phyloP scores from a whole-genome alignment of 306 rosid species.

The Casuarina equisetifolia region DNA sequence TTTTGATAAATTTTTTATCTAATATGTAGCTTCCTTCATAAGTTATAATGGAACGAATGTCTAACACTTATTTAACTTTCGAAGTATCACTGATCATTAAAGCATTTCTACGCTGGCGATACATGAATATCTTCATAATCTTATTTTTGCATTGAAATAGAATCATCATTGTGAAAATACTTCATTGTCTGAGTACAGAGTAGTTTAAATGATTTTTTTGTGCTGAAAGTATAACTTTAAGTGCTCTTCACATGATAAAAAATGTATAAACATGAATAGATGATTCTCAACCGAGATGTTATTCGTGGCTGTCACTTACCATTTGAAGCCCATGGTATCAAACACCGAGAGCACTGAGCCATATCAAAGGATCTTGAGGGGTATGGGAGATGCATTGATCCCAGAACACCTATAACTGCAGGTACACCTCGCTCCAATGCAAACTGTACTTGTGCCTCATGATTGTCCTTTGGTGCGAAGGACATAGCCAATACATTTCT shows the following conservation, averaged over 20 bases:
- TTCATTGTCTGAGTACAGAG: too few relatives aligned
- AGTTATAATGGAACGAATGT: too few relatives aligned
- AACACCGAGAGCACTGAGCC: conserved; percentile 98
- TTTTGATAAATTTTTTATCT: too few relatives aligned
- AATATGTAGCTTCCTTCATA: too few relatives aligned
- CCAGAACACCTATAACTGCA: conserved; percentile 91
- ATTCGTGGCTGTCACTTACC: conserved; percentile 51
- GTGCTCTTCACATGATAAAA: conserved; percentile 13
- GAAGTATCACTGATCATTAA: too few relatives aligned
- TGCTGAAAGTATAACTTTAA: neutral
- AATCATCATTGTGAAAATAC: too few relatives aligned
- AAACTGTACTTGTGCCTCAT: conserved; percentile 98
- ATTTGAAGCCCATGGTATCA: conserved; percentile 86
- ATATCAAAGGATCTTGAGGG: conserved; percentile 95
- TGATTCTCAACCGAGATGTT: conserved; percentile 19
- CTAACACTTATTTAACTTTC: too few relatives aligned
- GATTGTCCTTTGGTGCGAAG: conserved; percentile 96
- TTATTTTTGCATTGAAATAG: too few relatives aligned
- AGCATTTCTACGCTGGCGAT: too few relatives aligned
- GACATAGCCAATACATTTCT: conserved; percentile 91
- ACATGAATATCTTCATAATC: too few relatives aligned
- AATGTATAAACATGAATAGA: conserved; percentile 20
- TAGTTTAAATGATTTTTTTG: conserved; percentile 1
- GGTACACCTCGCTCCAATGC: conserved; percentile 97
- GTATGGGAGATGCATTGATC: conserved; percentile 81